Conservation (phyloP, 345 rosid genomes). For the Populus ilicifolia region DNA sequence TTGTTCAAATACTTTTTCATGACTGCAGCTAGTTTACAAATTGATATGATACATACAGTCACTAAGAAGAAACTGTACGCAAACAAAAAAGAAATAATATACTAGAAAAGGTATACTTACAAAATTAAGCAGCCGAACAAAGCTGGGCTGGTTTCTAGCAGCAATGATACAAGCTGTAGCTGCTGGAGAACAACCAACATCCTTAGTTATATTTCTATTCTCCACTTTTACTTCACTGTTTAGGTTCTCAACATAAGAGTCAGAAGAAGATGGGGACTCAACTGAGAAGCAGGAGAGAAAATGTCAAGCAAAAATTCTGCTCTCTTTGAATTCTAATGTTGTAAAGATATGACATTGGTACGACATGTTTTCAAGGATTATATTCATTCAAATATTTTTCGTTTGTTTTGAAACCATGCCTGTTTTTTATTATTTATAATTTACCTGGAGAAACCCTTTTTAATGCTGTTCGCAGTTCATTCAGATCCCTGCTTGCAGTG, state of each 20-base stretch:
- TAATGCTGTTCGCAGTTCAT: background rate
- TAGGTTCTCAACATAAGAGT: conserved; percentile 16
- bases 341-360: background rate
- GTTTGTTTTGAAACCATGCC: background rate
- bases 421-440: background rate
- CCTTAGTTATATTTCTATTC: background rate
- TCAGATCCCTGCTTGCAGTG: conserved; percentile 11
- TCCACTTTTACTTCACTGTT: conserved; percentile 3
- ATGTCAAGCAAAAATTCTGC: background rate
- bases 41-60: background rate
- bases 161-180: conserved; percentile 4
- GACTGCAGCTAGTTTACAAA: background rate
- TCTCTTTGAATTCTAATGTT: background rate
- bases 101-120: conserved; percentile 3
- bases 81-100: background rate
- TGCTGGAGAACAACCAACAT: background rate
- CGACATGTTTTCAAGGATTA: background rate
- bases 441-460: conserved; percentile 14
- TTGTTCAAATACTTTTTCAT: background rate
- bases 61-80: background rate
- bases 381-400: background rate
- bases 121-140: conserved; percentile 11
- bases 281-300: background rate
- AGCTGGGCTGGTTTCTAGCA: conserved; percentile 3
- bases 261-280: conserved; percentile 20